These are phyloP conservation scores for Spinacia oleracea DNA, from an alignment of 179 eudicot genomes.

Conservation along the genomic window DNA sequence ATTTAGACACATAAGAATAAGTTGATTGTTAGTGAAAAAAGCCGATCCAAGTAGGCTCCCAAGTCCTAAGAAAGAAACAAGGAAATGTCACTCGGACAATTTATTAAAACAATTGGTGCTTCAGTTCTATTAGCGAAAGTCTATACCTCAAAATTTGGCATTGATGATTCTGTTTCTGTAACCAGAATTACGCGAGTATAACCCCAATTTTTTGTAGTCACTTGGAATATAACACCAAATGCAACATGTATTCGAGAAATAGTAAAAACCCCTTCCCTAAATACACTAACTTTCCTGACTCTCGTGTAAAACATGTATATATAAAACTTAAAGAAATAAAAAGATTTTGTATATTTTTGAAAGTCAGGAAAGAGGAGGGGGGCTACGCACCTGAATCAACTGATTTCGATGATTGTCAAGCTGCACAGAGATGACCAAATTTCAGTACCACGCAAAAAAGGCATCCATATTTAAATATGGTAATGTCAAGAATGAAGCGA, in stretches of 20 bases:
- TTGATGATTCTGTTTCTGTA: neutral
- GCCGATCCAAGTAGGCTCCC: neutral
- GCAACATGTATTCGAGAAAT: neutral
- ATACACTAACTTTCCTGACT: neutral
- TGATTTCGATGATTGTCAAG: constrained; percentile 43
- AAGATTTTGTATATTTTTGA: neutral
- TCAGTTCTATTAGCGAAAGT: neutral
- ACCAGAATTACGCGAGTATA: too few relatives aligned
- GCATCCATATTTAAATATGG: constrained; percentile 3
- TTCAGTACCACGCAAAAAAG: constrained; percentile 3
- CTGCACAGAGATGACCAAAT: constrained; percentile 24
- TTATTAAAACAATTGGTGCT: neutral
- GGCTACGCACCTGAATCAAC: constrained; percentile 35
- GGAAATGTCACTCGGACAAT: neutral
- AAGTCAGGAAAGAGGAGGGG: neutral
- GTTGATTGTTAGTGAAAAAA: neutral
- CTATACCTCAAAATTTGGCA: neutral
- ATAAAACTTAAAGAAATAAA: too few relatives aligned
- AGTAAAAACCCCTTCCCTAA: neutral
- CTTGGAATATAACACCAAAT: neutral
- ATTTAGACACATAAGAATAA: too few relatives aligned
- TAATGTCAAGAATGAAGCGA: neutral
- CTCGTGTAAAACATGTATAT: neutral
- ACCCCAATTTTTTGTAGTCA: too few relatives aligned
- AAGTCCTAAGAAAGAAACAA: neutral